Evolutionary conservation across 2,329 filamentous ascomycete species (phyloP), one percentile per base, ranked within the genome.

Genomic region (Aspergillus sp.): DNA sequence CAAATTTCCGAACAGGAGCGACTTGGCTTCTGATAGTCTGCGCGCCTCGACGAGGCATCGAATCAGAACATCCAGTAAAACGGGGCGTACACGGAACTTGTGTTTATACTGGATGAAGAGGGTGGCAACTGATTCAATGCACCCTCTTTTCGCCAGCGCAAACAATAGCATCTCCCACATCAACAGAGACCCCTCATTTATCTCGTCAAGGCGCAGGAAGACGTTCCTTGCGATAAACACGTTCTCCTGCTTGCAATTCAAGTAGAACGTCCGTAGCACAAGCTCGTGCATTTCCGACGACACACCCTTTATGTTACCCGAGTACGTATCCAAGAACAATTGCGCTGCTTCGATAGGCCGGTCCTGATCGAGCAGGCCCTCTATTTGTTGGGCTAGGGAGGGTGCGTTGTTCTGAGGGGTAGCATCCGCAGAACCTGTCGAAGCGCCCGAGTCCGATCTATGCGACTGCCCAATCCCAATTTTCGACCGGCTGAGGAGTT

Each of bases 111-210:
- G 41, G 34, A 50, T 36, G 36, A 57, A 63, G 15, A 63, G 35
- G 11, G 43, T 48, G 10, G 53, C 52, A 4, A 55, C 51, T 10
- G 57, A 54, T 42, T 63, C 60, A n/a, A 58, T 42, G 28, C 51
- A 49, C 3, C 55, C 53, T 29, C 52, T 49, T 31, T 52, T 59
- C 8, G 55, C 55, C 32, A 63, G 40, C 8, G 51, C 37, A 33
- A 56, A 44, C 26, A 64, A 51, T 42, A 64, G 34, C 8, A 52
- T 43, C 30, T 53, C 52, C 61, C 61, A 64, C 41, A 62, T 50
- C 10, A 45, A 38, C 6, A 40, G 42, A 10, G 54, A 52, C 5
- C 63, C 38, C 12, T 44, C 37, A 26, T 53, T 47, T 28, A 60
- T 40, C 13, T 43, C 41, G 29, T 59, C 52, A 31, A 63, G 35